These are phyloP conservation scores for Pseudomonodictys pantanalensis DNA, from an alignment of 495 filamentous ascomycete genomes.

Conservation along the genomic window DNA sequence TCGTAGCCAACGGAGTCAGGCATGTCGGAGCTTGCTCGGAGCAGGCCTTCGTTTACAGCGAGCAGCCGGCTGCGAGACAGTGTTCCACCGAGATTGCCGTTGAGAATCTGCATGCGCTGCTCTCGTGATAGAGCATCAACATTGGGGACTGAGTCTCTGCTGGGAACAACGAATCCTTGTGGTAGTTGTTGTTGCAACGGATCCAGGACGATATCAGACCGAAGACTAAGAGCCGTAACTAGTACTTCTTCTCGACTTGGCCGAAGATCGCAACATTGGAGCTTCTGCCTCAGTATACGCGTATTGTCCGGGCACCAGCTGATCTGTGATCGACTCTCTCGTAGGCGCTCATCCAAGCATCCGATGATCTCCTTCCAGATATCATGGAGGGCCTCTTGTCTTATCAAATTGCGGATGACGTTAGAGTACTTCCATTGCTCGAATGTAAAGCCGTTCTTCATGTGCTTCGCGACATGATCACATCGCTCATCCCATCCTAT, in stretches of 20 bases:
- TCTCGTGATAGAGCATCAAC: slow-evolving; percentile 9
- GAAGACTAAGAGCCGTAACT: slow-evolving; percentile 24
- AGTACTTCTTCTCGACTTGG: slow-evolving; percentile 25
- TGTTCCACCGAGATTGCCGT: slow-evolving; percentile 9
- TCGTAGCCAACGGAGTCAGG: neutral
- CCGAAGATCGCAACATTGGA: slow-evolving; percentile 29
- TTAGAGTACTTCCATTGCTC: slow-evolving; percentile 33
- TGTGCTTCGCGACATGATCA: slow-evolving; percentile 32
- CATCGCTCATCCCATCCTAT: slow-evolving; percentile 32
- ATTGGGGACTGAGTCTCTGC: slow-evolving; percentile 23
- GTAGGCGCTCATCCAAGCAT: slow-evolving; percentile 15
- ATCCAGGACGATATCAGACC: slow-evolving; percentile 19
- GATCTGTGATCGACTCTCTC: slow-evolving; percentile 25
- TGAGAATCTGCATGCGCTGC: slow-evolving; percentile 25
- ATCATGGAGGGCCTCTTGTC: slow-evolving; percentile 28
- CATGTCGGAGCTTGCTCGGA: slow-evolving; percentile 6
- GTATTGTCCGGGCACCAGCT: slow-evolving; percentile 30
- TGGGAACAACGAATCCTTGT: slow-evolving; percentile 25
- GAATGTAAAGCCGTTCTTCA: slow-evolving; percentile 26
- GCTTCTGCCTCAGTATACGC: slow-evolving; percentile 27
- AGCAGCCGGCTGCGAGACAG: slow-evolving; percentile 10
- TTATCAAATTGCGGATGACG: slow-evolving; percentile 32
- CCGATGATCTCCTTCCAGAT: slow-evolving; percentile 26
- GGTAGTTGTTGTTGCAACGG: slow-evolving; percentile 8
- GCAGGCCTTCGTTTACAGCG: slow-evolving; percentile 15